These are phyloP conservation scores for Phylloporus rhodoxanthus DNA, from an alignment of 768 basidiomycete genomes.

Conservation along the genomic window DNA sequence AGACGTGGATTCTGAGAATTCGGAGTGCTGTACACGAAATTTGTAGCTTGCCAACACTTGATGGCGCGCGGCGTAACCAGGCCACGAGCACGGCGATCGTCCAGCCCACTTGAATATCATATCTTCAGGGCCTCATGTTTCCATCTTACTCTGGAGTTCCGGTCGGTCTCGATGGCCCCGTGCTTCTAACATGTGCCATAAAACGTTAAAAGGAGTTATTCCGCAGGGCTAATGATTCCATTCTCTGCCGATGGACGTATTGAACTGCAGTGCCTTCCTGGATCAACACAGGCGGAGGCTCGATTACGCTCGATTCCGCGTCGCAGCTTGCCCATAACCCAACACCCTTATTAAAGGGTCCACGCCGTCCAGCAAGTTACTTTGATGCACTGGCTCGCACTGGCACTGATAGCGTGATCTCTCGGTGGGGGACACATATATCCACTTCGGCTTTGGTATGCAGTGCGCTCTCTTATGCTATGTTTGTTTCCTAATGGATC, in stretches of 20 bases:
- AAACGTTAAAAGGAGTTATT: constrained; percentile 7
- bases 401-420: constrained; percentile 1
- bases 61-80: constrained; percentile 18
- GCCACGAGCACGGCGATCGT: constrained; percentile 15
- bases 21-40: constrained; percentile 10
- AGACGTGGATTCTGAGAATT: constrained; percentile 4
- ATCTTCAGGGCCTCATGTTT: too few relatives aligned
- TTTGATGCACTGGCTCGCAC: constrained; percentile 4
- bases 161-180: neutral
- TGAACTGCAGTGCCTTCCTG: constrained; percentile 20
- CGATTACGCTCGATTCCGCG: constrained; percentile 17
- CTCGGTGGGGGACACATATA: neutral
- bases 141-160: too few relatives aligned
- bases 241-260: constrained; percentile 19
- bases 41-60: constrained; percentile 9
- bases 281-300: constrained; percentile 15
- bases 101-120: neutral
- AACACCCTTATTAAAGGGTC: constrained; percentile 11
- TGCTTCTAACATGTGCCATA: constrained; percentile 16
- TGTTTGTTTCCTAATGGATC: constrained; percentile 5
- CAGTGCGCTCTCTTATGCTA: constrained; percentile 11
- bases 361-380: neutral
- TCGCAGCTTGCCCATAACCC: constrained; percentile 23
- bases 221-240: constrained; percentile 19
- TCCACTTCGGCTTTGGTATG: constrained; percentile 2